Percentiles rank a stretch among this genome's conserved stretches.
Conservation (phyloP, 2,329 filamentous ascomycete species). For the Zelopaecilomyces penicillatus region DNA sequence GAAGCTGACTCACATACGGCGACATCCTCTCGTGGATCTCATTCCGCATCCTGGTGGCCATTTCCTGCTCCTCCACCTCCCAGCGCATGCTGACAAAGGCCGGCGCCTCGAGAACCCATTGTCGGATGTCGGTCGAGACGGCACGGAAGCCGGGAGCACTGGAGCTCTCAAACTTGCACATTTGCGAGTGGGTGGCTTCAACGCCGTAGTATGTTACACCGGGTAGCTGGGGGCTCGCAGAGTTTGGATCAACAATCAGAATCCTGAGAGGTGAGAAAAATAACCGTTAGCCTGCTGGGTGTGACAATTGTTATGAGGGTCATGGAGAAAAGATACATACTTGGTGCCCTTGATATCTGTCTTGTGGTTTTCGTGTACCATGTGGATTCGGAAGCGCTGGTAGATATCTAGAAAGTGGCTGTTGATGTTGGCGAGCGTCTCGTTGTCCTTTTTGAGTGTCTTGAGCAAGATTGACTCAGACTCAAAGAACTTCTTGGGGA, state of each 20-base stretch:
- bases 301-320: too few relatives aligned
- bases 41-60: conserved; percentile 31
- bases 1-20: conserved; percentile 13
- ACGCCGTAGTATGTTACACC: conserved; percentile 68
- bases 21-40: conserved; percentile 38
- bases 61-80: conserved; percentile 50
- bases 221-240: conserved; percentile 60
- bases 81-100: conserved; percentile 48
- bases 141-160: conserved; percentile 57
- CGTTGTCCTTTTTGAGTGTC: conserved; percentile 65
- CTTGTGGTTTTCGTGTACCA: conserved; percentile 67
- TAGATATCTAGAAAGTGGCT: conserved; percentile 64
- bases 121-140: conserved; percentile 38
- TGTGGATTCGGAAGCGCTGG: conserved; percentile 62
- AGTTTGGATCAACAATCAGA: conserved; percentile 61
- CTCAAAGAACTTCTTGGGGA: conserved; percentile 59
- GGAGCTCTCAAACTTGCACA: conserved; percentile 62
- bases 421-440: conserved; percentile 67
- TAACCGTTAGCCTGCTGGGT: too few relatives aligned
- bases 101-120: conserved; percentile 48
- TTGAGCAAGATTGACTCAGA: conserved; percentile 59
- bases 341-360: conserved; percentile 59
- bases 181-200: conserved; percentile 60
- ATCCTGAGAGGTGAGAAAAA: conserved; percentile 20
- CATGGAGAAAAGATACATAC: conserved; percentile 18